Percentiles rank a stretch among this genome's conserved stretches.
Evolutionary conservation across 441 rosid genomes (phyloP).

Genomic region (Flueggea neowawraea): DNA sequence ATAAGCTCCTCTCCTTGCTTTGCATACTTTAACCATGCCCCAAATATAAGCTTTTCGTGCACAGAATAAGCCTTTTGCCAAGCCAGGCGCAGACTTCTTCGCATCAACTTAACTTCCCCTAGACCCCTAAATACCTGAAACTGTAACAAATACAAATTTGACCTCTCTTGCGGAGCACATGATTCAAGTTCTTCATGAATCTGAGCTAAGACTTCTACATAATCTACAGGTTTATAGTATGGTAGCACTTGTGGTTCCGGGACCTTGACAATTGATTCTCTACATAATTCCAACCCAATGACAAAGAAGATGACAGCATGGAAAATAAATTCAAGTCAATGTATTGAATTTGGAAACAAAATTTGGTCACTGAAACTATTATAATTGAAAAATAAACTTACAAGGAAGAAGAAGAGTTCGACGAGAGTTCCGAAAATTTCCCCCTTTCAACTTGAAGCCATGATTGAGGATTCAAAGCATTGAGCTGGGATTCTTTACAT

Average conservation of each 20-base stretch:
- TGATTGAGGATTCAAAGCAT: slow-evolving; percentile 91
- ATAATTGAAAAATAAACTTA: slow-evolving; percentile 33
- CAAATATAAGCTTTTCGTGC: slow-evolving; percentile 88
- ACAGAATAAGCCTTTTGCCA: slow-evolving; percentile 82
- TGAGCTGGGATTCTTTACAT: slow-evolving; percentile 79
- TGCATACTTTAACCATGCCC: slow-evolving; percentile 90
- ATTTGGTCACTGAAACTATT: not conserved
- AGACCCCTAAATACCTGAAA: slow-evolving; percentile 94
- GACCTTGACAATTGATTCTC: slow-evolving; percentile 96
- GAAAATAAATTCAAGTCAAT: slow-evolving; percentile 20
- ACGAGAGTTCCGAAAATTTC: slow-evolving; percentile 58
- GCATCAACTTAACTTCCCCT: slow-evolving; percentile 84
- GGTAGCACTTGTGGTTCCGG: slow-evolving; percentile 82
- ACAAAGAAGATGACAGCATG: slow-evolving; percentile 9
- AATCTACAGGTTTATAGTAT: slow-evolving; percentile 79
- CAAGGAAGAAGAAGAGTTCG: slow-evolving; percentile 67
- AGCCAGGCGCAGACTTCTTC: slow-evolving; percentile 87
- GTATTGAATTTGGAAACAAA: slow-evolving; percentile 2
- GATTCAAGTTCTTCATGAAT: slow-evolving; percentile 97
- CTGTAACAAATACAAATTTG: slow-evolving; percentile 71
- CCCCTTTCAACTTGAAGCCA: slow-evolving; percentile 99
- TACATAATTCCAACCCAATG: slow-evolving; percentile 31
- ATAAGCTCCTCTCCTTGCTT: slow-evolving; percentile 90
- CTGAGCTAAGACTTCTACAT: slow-evolving; percentile 95
- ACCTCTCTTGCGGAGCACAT: slow-evolving; percentile 60